Base-by-base conservation (phyloP, 2,329 filamentous ascomycete genomes). In the Ophiostoma himal-ulmi region DNA sequence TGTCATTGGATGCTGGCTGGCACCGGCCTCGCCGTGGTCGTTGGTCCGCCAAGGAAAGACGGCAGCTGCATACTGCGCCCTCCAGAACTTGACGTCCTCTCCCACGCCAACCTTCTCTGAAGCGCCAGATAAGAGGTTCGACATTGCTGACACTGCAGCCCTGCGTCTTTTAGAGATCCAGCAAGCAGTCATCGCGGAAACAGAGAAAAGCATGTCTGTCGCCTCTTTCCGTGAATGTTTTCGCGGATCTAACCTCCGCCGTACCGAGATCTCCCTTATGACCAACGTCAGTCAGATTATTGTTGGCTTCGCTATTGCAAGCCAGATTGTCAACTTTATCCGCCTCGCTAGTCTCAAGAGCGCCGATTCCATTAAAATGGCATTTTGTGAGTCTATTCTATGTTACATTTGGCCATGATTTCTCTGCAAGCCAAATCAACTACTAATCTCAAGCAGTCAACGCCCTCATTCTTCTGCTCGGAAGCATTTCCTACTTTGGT, bases 171-270 rank as follows among this genome's bases (percentile, higher is more conserved):
- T 83, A 64, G 82, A 82, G 17, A 88, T 89, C 75, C 78, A 83
- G 34, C 83, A 87, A 72, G 89, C 86, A 0, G 85, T 88, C 71
- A 80, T 83, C 69, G 77, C 87, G 1, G 87, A 89, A 76, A 79
- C 83, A 70, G 52, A 68, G 13, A 81, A 84, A 68, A 79, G 81
- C 70, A 81, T 83, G 70, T 79, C 81, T 1, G 82, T 82, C 0
- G 83, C 82, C 39, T 82, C 79, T 0, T 87, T 86, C 73, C 22
- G 77, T 34, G 84, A 86, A 71, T 85, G 84, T 67, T 82, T 87
- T 74, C 81, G 77, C 62, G 82, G 82, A 0, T 78, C 80, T 54
- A 84, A 85, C 71, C 75, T 81, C 22, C 80, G 83, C n/a, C 82
- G 85, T 26, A 86, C 85, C 0, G 85, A 86, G 75, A 85, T 87